These are phyloP conservation scores for Bassia scoparia DNA, from an alignment of 148 eudicot species.

Conservation along the genomic window DNA sequence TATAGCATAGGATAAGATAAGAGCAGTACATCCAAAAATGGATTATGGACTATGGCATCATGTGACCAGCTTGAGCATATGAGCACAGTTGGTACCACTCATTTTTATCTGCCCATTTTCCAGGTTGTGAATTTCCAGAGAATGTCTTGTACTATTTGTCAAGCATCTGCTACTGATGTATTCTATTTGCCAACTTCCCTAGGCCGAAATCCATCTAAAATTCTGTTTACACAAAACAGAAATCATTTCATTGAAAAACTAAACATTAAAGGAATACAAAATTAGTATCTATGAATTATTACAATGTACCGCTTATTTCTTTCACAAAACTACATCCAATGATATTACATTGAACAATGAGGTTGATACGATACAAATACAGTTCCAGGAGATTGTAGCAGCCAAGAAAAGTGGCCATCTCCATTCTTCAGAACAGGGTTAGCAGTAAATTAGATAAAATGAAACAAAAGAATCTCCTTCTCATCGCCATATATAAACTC, in stretches of 20 bases:
- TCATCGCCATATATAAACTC: neutral
- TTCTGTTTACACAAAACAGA: neutral
- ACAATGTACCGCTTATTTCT: no score
- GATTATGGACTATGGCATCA: no score
- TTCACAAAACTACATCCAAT: slow-evolving; percentile 5
- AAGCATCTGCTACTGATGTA: neutral
- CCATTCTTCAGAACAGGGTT: slow-evolving; percentile 18
- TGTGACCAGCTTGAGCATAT: no score
- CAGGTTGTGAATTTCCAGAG: no score
- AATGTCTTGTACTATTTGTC: neutral
- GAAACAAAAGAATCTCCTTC: slow-evolving; percentile 14
- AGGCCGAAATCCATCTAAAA: neutral
- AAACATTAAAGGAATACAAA: no score
- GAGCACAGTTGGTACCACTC: no score
- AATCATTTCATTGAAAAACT: neutral
- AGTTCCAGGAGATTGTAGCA: neutral
- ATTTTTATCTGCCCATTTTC: no score
- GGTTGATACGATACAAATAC: slow-evolving; percentile 2
- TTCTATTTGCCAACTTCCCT: no score
- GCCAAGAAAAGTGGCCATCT: neutral
- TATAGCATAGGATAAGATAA: no score
- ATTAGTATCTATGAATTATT: no score
- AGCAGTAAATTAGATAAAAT: neutral
- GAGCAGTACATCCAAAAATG: no score
- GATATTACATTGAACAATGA: slow-evolving; percentile 1